Percentiles rank a stretch among this genome's conserved stretches.
Conservation (phyloP, 192 early-diverging fungal genomes). For the Glomus cerebriforme region DNA sequence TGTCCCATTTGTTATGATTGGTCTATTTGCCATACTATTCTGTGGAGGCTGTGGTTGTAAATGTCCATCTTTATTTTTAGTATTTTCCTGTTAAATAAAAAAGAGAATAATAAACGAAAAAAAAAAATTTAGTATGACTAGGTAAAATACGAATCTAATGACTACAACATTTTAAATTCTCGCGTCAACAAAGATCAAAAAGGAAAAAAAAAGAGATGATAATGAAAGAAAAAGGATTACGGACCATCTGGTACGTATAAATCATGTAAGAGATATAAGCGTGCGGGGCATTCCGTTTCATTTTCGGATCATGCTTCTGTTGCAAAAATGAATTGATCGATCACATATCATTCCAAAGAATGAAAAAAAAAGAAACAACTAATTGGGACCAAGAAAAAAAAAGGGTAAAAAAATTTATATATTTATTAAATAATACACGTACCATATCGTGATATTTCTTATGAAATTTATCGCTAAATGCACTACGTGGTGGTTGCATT, state of each 20-base stretch:
- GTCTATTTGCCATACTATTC: not conserved
- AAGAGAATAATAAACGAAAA: not conserved
- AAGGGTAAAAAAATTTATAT: not conserved
- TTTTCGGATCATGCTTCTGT: conserved; percentile 51
- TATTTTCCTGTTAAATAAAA: not conserved
- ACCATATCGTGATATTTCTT: conserved; percentile 33
- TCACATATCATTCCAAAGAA: conserved; percentile 24
- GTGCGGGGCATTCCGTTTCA: conserved; percentile 53
- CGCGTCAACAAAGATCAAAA: not conserved
- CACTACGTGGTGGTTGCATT: not conserved
- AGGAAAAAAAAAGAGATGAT: not conserved
- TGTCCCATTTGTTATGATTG: not conserved
- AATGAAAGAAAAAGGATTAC: conserved; percentile 1
- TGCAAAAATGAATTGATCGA: conserved; percentile 22
- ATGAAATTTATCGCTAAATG: not conserved
- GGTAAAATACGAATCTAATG: too few relatives aligned
- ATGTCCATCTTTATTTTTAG: not conserved
- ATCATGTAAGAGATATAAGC: conserved; percentile 56
- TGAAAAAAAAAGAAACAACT: not conserved
- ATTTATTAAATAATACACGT: not conserved
- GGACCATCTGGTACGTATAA: conserved; percentile 43
- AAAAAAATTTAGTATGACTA: not conserved
- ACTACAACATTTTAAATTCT: not conserved
- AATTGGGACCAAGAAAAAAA: not conserved
- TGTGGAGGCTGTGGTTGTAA: not conserved